Evolutionary conservation across 2,329 filamentous ascomycete genomes (phyloP), one percentile per base, ranked within the genome.

Genomic region (Diaporthe sp.): DNA sequence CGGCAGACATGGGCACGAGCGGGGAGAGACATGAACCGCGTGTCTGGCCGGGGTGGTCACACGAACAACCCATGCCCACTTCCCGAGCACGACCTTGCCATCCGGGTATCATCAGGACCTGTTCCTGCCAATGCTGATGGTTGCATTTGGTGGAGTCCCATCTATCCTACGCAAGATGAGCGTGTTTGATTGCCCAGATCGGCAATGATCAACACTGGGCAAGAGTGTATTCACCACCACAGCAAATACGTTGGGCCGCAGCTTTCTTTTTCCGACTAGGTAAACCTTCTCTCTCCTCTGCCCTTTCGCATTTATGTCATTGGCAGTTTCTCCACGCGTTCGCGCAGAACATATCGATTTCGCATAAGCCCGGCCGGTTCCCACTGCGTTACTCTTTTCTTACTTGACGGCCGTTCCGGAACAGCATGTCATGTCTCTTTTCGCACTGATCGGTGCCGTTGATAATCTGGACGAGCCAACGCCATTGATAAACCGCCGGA

Each of bases 361-460:
- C 42, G 45, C 64, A 13, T 40, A 25, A 28, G 33, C 28, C 30
- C 52, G 45, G 30, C 30, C n/a, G 33, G 8, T 50, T 19, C 33
- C 15, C 45, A 28, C 9, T 52, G 5, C 9, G 7, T 66, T 50
- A 15, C 28, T 50, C 6, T 50, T 15, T 38, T 52, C 45, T 28
- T 25, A 28, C 13, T 13, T 67, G 64, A n/a, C 42, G 33, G 45
- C 64, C 45, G 30, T 52, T 40, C 45, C 3, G 64, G 45, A 52
- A 67, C 64, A 67, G 50, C 58, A 60, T 75, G 54, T 50, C 74
- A 75, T 75, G 74, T 75, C 74, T 75, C 74, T 75, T 68, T 61
- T 73, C 61, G 30, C 35, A 10, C 68, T 72, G 35, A 68, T 75
- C 45, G 73, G 73, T 30, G 40, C 38, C 35, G 58, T 54, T 35